These are phyloP conservation scores for Teratosphaeriaceae sp. DNA, from an alignment of 2,329 filamentous ascomycete species.

Conservation along the genomic window DNA sequence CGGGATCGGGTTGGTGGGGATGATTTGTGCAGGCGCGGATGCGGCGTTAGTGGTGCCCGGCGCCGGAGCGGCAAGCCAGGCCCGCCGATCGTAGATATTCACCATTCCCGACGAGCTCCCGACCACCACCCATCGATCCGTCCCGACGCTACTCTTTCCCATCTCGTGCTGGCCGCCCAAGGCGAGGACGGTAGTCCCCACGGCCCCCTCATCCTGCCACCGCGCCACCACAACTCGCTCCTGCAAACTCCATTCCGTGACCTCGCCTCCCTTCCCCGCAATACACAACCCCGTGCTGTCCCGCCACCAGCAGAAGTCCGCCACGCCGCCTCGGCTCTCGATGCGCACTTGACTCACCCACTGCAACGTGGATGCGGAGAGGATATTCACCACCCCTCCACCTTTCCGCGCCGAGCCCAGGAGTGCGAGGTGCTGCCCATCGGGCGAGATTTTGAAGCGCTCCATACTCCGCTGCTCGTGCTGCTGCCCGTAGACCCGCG, in stretches of 20 bases:
- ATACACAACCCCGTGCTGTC: conserved; percentile 76
- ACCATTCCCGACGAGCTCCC: conserved; percentile 83
- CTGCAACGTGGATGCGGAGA: conserved; percentile 73
- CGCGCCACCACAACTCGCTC: conserved; percentile 64
- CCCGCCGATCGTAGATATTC: conserved; percentile 82
- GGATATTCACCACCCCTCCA: conserved; percentile 79
- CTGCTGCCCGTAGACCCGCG: conserved; percentile 65
- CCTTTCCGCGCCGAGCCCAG: conserved; percentile 75
- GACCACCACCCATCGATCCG: conserved; percentile 82
- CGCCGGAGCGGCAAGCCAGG: conserved; percentile 38
- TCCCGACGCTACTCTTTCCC: conserved; percentile 56
- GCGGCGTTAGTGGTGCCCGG: conserved; percentile 1
- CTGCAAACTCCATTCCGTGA: conserved; percentile 78
- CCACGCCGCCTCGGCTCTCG: conserved; percentile 74
- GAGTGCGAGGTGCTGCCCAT: conserved; percentile 78
- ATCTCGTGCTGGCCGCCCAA: conserved; percentile 61
- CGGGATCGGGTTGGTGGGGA: conserved; percentile 66
- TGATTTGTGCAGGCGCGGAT: conserved; percentile 7
- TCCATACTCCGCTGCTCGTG: conserved; percentile 89
- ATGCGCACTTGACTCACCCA: conserved; percentile 80
- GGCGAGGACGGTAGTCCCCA: conserved; percentile 74
- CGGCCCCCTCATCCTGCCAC: conserved; percentile 86
- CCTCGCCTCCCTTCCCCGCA: conserved; percentile 76
- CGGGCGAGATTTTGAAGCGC: conserved; percentile 77
- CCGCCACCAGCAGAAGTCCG: conserved; percentile 90